Conservation (phyloP, 2,329 filamentous ascomycete genomes). For the Colletotrichum noveboracense region DNA sequence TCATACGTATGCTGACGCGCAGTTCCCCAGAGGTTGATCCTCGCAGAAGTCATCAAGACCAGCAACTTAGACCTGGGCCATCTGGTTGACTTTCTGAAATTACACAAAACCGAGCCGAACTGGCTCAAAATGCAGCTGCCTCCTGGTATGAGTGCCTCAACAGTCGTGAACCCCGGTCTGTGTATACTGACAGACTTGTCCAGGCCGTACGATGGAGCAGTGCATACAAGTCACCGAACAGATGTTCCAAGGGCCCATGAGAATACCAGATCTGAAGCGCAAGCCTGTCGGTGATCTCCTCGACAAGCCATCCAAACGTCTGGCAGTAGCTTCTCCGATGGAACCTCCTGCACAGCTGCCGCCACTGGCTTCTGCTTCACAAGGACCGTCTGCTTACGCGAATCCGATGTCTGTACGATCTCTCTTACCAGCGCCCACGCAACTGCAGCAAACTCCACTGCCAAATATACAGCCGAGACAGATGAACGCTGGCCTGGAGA, state of each 20-base stretch:
- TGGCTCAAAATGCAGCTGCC: constrained; percentile 56
- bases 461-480: constrained; percentile 25
- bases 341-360: constrained; percentile 10
- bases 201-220: constrained; percentile 54
- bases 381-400: not conserved
- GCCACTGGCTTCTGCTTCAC: not conserved
- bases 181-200: not conserved
- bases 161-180: not conserved
- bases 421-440: constrained; percentile 2
- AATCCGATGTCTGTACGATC: constrained; percentile 2
- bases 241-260: constrained; percentile 39
- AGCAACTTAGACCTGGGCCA: constrained; percentile 53
- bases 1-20: constrained; percentile 5
- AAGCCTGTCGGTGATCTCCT: constrained; percentile 38
- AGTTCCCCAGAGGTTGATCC: constrained; percentile 55
- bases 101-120: constrained; percentile 39
- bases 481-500: not conserved
- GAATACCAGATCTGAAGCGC: constrained; percentile 36
- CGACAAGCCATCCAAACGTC: constrained; percentile 37
- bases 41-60: constrained; percentile 63
- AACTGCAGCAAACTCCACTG: constrained; percentile 13
- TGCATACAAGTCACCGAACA: constrained; percentile 46
- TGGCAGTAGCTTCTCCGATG: constrained; percentile 22
- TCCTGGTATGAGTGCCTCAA: constrained; percentile 41
- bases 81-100: constrained; percentile 52